Evolutionary conservation across 768 basidiomycete species (phyloP).

Genomic region (Pleurotus ostreatus): DNA sequence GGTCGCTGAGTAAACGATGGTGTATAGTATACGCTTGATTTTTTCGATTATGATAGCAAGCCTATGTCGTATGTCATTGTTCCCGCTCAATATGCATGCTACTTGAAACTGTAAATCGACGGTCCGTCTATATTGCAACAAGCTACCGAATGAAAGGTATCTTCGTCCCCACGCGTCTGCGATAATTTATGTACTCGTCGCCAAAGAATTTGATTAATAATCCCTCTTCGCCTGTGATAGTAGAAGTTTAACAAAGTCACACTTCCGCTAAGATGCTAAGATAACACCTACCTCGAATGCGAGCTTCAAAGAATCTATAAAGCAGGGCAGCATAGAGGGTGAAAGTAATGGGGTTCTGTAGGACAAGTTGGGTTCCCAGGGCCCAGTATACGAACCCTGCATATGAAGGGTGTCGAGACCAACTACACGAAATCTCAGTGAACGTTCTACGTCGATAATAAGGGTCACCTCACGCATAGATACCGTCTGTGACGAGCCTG

Average conservation of each 20-base stretch:
- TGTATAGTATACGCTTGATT: neutral
- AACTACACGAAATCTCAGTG: slow-evolving; percentile 35
- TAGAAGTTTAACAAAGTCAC: neutral
- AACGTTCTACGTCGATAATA: neutral
- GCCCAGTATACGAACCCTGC: slow-evolving; percentile 99
- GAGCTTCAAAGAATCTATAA: slow-evolving; percentile 82
- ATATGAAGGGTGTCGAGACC: slow-evolving; percentile 94
- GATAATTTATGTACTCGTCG: slow-evolving; percentile 76
- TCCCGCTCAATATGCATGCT: too few relatives aligned
- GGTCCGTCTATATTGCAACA: neutral
- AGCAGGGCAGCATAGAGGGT: slow-evolving; percentile 61
- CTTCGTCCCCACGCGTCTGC: slow-evolving; percentile 72
- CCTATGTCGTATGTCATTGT: neutral
- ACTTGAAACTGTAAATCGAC: too few relatives aligned
- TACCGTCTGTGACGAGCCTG: slow-evolving; percentile 78
- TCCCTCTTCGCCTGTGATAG: slow-evolving; percentile 68
- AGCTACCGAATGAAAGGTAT: slow-evolving; percentile 81
- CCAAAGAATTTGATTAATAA: slow-evolving; percentile 87
- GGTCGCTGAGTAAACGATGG: slow-evolving; percentile 32
- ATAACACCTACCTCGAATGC: slow-evolving; percentile 66
- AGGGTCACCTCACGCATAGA: slow-evolving; percentile 71
- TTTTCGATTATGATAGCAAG: neutral
- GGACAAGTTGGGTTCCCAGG: slow-evolving; percentile 84
- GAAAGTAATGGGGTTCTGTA: slow-evolving; percentile 82
- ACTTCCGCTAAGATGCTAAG: neutral